phyloP scores from a whole-genome alignment of 371 early-diverging fungal genomes.

The Batkoa obscura region DNA sequence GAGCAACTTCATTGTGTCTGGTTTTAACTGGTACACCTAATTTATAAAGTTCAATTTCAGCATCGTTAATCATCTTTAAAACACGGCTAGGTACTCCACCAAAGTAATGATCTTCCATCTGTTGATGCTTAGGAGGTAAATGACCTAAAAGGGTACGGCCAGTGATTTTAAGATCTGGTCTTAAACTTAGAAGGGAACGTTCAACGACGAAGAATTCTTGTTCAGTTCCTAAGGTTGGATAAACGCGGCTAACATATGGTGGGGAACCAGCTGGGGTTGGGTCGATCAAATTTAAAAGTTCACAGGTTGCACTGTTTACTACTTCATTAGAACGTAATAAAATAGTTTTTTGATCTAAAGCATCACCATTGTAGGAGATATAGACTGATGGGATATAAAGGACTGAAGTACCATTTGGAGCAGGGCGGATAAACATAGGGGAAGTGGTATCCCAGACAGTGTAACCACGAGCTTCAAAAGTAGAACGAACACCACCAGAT shows the following conservation, averaged over 20 bases:
- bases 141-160: slow-evolving; percentile 87
- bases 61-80: slow-evolving; percentile 74
- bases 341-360: slow-evolving; percentile 94
- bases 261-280: slow-evolving; percentile 34
- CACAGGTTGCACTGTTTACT: slow-evolving; percentile 54
- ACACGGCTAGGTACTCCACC: slow-evolving; percentile 90
- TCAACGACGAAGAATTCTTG: slow-evolving; percentile 98
- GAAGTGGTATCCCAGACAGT: slow-evolving; percentile 95
- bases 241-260: slow-evolving; percentile 50
- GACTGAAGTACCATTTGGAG: slow-evolving; percentile 75
- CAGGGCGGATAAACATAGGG: slow-evolving; percentile 88
- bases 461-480: slow-evolving; percentile 98
- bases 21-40: slow-evolving; percentile 97
- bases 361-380: slow-evolving; percentile 96
- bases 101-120: slow-evolving; percentile 97
- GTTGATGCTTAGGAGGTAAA: slow-evolving; percentile 93
- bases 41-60: slow-evolving; percentile 79
- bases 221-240: slow-evolving; percentile 87
- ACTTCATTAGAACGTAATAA: slow-evolving; percentile 78
- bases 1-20: slow-evolving; percentile 97
- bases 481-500: slow-evolving; percentile 91
- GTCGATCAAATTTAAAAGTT: slow-evolving; percentile 55
- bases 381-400: slow-evolving; percentile 94
- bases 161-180: slow-evolving; percentile 88
- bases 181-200: slow-evolving; percentile 68